Evolutionary conservation across 2,329 filamentous ascomycete species (phyloP).

Genomic region (Aspergillus sp.): DNA sequence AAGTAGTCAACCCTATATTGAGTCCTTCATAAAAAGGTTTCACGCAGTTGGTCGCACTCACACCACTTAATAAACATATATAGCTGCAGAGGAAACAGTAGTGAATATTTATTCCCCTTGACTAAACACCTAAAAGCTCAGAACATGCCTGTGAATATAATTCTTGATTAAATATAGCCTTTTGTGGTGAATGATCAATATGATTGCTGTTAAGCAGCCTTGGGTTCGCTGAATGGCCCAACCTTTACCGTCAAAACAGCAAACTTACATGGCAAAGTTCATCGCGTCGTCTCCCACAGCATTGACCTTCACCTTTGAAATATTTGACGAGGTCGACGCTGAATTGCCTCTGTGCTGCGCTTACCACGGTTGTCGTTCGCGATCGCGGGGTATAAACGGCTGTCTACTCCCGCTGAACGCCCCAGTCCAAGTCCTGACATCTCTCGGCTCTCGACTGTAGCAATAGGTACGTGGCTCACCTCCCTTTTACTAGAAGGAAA

Average conservation of each 20-base stretch:
- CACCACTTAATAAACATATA: background rate
- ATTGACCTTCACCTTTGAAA: background rate
- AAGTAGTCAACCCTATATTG: background rate
- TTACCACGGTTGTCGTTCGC: conserved; percentile 11
- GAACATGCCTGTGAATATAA: background rate
- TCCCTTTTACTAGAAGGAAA: background rate
- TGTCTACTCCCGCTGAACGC: background rate
- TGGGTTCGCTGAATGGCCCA: background rate
- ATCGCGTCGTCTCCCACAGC: background rate
- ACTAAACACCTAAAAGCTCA: background rate
- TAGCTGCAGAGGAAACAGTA: background rate
- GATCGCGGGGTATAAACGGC: conserved; percentile 15
- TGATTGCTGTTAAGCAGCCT: background rate
- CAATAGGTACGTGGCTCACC: conserved; percentile 19
- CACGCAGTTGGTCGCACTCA: background rate
- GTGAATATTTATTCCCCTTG: background rate
- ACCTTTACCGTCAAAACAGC: background rate
- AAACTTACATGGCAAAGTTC: background rate
- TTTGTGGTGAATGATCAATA: background rate
- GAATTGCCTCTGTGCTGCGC: background rate
- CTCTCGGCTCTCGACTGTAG: conserved; percentile 5
- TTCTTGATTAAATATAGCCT: background rate
- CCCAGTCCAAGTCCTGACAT: conserved; percentile 2
- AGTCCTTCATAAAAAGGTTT: background rate
- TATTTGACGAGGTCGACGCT: background rate